These are phyloP conservation scores for Aureobasidium leucospermi DNA, from an alignment of 2,329 filamentous ascomycete species.

Conservation along the genomic window DNA sequence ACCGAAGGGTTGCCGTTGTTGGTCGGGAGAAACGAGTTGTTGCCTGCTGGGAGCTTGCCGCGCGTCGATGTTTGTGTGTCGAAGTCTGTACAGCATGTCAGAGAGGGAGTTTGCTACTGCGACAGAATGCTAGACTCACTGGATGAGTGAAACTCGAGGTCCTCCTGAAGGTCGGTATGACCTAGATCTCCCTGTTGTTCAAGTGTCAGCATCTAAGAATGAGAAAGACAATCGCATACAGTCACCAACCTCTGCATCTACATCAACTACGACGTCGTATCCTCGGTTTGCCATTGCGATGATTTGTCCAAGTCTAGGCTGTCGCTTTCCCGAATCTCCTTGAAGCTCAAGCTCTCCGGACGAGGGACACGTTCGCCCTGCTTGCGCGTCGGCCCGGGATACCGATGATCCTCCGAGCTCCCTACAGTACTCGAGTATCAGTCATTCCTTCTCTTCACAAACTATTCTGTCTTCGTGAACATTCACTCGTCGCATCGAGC, in stretches of 20 bases:
- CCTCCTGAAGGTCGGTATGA: constrained; percentile 90
- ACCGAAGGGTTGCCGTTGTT: constrained; percentile 22
- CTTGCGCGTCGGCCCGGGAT: neutral
- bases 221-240: neutral
- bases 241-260: constrained; percentile 76
- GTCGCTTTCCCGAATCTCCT: neutral
- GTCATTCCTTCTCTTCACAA: neutral
- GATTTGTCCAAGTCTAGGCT: neutral
- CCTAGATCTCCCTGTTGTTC: constrained; percentile 87
- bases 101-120: neutral
- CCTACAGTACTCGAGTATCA: too few species aligned
- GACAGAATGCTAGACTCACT: constrained; percentile 38
- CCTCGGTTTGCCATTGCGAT: constrained; percentile 54
- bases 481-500: neutral
- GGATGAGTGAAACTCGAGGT: constrained; percentile 97
- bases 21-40: constrained; percentile 31
- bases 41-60: constrained; percentile 42
- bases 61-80: constrained; percentile 45
- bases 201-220: constrained; percentile 46
- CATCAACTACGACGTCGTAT: constrained; percentile 96
- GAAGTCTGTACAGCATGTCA: constrained; percentile 50
- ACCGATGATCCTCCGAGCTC: neutral
- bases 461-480: neutral
- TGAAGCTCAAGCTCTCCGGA: constrained; percentile 7
- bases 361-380: constrained; percentile 7